Evolutionary conservation across 2,329 filamentous ascomycete species (phyloP).

Genomic region (Gaeumannomyces tritici): DNA sequence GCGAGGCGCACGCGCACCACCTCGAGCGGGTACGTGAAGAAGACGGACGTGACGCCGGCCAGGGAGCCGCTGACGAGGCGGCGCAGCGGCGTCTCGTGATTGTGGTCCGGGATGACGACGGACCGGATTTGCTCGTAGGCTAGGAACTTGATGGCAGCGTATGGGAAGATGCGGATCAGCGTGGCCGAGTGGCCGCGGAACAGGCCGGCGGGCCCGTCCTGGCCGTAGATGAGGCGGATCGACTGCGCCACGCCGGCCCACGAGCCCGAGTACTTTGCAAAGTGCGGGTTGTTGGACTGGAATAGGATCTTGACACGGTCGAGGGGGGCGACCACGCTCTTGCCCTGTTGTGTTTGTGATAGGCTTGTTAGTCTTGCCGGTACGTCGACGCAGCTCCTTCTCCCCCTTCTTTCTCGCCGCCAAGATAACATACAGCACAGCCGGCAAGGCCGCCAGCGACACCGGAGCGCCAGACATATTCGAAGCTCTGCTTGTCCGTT

Average conservation of each 20-base stretch:
- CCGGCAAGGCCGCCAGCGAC: constrained; percentile 85
- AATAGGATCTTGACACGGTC: constrained; percentile 99
- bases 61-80: constrained; percentile 65
- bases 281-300: constrained; percentile 89
- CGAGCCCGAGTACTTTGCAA: constrained; percentile 82
- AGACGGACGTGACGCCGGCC: constrained; percentile 82
- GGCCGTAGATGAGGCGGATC: constrained; percentile 70
- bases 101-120: constrained; percentile 57
- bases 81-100: constrained; percentile 72
- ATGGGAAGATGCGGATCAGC: constrained; percentile 88
- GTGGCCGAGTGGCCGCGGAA: constrained; percentile 95
- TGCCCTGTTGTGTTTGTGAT: constrained; percentile 51
- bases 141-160: constrained; percentile 95
- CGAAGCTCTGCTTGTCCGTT: constrained; percentile 61
- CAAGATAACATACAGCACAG: constrained; percentile 61
- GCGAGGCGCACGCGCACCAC: constrained; percentile 86
- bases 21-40: constrained; percentile 93
- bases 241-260: constrained; percentile 79
- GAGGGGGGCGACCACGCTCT: constrained; percentile 89
- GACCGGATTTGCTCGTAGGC: constrained; percentile 94
- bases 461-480: constrained; percentile 77
- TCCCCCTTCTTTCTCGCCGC: neutral
- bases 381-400: neutral
- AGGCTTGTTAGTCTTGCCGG: constrained; percentile 8
- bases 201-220: constrained; percentile 66